A percentile compares a stretch with the other conserved stretches of the same genome.
Evolutionary conservation across 352 stramenopile species (phyloP).

Genomic region (Thraustochytrium striatum): DNA sequence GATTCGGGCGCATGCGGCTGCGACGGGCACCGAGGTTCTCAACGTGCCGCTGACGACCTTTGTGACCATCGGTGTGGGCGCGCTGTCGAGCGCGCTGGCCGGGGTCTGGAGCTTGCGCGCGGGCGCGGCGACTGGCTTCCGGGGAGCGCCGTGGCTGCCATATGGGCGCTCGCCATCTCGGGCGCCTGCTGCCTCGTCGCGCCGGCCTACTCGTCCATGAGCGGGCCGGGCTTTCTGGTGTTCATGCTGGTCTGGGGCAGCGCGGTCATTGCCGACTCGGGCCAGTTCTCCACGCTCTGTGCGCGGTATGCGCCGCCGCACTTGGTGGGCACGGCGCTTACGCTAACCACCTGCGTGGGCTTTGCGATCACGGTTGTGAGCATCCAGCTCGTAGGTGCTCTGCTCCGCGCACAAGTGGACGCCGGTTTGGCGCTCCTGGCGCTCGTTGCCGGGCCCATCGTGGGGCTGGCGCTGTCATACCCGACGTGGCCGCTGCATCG

Average conservation of each 20-base stretch:
- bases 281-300: conserved; percentile 51
- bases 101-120: conserved; percentile 29
- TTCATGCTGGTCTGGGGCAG: conserved; percentile 52
- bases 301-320: conserved; percentile 41
- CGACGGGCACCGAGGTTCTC: not conserved
- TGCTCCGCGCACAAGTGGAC: not conserved
- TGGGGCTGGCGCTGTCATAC: not conserved
- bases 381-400: conserved; percentile 52
- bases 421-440: not conserved
- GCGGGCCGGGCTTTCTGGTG: conserved; percentile 39
- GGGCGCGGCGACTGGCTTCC: not conserved
- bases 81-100: conserved; percentile 45
- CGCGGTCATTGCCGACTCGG: conserved; percentile 53
- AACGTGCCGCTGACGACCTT: conserved; percentile 42
- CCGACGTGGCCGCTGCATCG: not conserved
- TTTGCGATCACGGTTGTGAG: conserved; percentile 54
- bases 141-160: conserved; percentile 41
- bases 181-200: conserved; percentile 48
- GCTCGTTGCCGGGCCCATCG: not conserved
- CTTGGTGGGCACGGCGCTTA: conserved; percentile 53
- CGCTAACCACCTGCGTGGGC: conserved; percentile 52
- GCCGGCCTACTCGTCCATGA: conserved; percentile 31
- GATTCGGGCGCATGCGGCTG: conserved; percentile 40
- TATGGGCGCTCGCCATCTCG: conserved; percentile 40
- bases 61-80: conserved; percentile 49